Conservation (phyloP, 371 early-diverging fungal species). For the Mortierella sp. region DNA sequence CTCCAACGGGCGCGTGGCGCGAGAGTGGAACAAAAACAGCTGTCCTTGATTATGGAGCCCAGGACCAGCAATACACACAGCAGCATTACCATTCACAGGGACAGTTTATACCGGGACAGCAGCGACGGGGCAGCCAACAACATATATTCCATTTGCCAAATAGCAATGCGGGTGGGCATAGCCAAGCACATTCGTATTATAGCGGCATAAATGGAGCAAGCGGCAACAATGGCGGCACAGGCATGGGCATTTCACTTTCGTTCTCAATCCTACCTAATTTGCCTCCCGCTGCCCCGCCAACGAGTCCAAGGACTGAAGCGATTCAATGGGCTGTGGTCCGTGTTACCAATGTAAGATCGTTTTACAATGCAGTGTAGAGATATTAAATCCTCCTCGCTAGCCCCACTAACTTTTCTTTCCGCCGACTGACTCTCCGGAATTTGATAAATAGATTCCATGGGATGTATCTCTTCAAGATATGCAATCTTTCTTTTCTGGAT, state of each 20-base stretch:
- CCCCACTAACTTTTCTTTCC: not conserved
- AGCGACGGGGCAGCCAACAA: slow-evolving; percentile 21
- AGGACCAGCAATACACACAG: not conserved
- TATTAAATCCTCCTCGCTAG: not conserved
- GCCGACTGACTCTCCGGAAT: too few species aligned
- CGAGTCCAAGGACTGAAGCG: slow-evolving; percentile 25
- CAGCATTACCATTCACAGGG: not conserved
- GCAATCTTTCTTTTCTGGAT: slow-evolving; percentile 31
- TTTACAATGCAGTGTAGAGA: not conserved
- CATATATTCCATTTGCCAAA: slow-evolving; percentile 4
- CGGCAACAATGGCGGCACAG: not conserved
- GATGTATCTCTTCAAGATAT: slow-evolving; percentile 55
- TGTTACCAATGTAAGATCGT: slow-evolving; percentile 48
- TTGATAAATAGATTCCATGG: slow-evolving; percentile 53
- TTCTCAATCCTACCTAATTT: slow-evolving; percentile 32
- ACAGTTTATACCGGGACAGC: slow-evolving; percentile 2
- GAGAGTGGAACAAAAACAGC: not conserved
- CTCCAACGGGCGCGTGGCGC: slow-evolving; percentile 18
- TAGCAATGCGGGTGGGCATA: not conserved
- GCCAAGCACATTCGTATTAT: not conserved
- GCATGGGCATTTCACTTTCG: slow-evolving; percentile 4
- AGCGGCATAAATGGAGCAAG: not conserved
- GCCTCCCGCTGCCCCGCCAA: slow-evolving; percentile 29
- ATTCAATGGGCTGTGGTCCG: slow-evolving; percentile 53
- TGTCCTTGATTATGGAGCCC: not conserved